A percentile compares a stretch with the other conserved stretches of the same genome.
phyloP scores from a whole-genome alignment of 441 rosid species.

The Macaranga tanarius region DNA sequence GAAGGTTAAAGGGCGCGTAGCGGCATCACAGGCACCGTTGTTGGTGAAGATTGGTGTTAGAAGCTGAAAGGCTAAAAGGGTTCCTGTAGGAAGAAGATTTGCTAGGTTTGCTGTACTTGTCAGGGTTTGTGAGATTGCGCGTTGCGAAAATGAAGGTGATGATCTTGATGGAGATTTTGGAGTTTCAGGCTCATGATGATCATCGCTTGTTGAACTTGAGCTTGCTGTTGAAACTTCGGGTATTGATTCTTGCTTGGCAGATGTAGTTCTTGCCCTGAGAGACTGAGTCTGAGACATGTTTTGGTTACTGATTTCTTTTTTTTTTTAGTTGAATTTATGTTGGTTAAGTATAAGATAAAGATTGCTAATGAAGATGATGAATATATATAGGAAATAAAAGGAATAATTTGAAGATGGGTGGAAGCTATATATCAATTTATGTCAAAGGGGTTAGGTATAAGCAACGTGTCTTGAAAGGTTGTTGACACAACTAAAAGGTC shows the following conservation, averaged over 20 bases:
- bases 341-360: not conserved
- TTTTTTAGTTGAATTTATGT: not conserved
- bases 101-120: constrained; percentile 77
- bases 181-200: constrained; percentile 26
- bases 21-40: constrained; percentile 59
- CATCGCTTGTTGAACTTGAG: constrained; percentile 13
- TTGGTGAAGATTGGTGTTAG: constrained; percentile 70
- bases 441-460: not conserved
- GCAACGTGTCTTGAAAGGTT: not conserved
- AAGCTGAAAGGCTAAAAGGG: constrained; percentile 77
- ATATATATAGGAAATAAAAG: no score
- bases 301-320: no score
- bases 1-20: constrained; percentile 45
- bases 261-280: constrained; percentile 34
- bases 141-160: constrained; percentile 44
- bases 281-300: constrained; percentile 4
- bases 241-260: constrained; percentile 24
- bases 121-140: constrained; percentile 69
- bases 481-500: no score
- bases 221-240: constrained; percentile 9
- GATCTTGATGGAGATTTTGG: constrained; percentile 34
- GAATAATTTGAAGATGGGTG: not conserved
- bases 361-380: not conserved
- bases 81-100: constrained; percentile 82
- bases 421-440: not conserved